phyloP scores from a whole-genome alignment of 1,284 basidiomycete genomes.

The Agroathelia rolfsii region DNA sequence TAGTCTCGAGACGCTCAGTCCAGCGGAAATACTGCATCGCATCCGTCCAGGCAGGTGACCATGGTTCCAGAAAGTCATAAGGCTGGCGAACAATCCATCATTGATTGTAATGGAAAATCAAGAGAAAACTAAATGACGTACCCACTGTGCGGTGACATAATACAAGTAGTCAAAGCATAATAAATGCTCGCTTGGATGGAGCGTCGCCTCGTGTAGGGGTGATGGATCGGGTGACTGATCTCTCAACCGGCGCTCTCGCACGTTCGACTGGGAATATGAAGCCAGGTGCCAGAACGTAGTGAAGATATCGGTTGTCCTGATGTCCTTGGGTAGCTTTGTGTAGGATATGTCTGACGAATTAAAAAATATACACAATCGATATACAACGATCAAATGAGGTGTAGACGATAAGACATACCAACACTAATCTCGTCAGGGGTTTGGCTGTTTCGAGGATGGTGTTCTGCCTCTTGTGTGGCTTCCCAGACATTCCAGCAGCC shows the following conservation, averaged over 20 bases:
- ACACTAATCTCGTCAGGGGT: slow-evolving; percentile 37
- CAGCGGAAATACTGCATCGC: slow-evolving; percentile 35
- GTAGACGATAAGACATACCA: slow-evolving; percentile 26
- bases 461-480: slow-evolving; percentile 34
- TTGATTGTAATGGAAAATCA: no score
- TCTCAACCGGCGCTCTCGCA: no score
- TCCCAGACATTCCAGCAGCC: slow-evolving; percentile 33
- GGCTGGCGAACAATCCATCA: no score
- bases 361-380: no score
- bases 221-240: slow-evolving; percentile 8
- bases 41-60: slow-evolving; percentile 35
- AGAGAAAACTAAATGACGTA: no score
- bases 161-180: slow-evolving; percentile 34
- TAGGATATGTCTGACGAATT: no score
- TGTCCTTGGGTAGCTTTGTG: no score
- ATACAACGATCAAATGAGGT: no score
- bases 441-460: slow-evolving; percentile 34
- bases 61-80: slow-evolving; percentile 28
- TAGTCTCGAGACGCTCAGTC: slow-evolving; percentile 16
- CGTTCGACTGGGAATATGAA: no score
- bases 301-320: no score
- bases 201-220: slow-evolving; percentile 12
- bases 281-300: no score
- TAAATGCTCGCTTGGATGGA: slow-evolving; percentile 27
- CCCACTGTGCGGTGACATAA: slow-evolving; percentile 20